Evolutionary conservation across 495 filamentous ascomycete genomes (phyloP).

Genomic region (Aspergillus incahuasiensis): DNA sequence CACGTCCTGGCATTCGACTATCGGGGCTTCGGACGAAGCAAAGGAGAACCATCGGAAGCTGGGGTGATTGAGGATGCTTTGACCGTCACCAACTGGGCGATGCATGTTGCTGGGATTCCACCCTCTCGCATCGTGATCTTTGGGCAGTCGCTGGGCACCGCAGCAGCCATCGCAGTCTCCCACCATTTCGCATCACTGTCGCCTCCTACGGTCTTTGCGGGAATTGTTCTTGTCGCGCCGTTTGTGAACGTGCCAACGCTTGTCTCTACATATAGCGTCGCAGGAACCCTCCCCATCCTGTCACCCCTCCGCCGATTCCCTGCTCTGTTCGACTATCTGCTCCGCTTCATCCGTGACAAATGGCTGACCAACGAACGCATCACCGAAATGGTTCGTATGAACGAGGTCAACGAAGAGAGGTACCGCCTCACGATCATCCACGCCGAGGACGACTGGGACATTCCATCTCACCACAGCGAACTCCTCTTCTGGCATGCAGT

Average conservation of each 20-base stretch:
- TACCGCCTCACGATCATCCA: conserved; percentile 31
- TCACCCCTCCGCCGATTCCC: conserved; percentile 39
- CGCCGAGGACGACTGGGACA: conserved; percentile 37
- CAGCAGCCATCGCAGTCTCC: conserved; percentile 59
- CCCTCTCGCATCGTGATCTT: conserved; percentile 66
- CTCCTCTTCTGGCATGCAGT: conserved; percentile 42
- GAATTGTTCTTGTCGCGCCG: conserved; percentile 29
- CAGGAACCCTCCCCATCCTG: conserved; percentile 40
- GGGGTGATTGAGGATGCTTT: conserved; percentile 68
- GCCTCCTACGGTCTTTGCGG: conserved; percentile 27
- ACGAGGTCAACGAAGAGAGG: conserved; percentile 23
- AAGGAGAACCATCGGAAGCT: conserved; percentile 63
- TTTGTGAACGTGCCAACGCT: conserved; percentile 40
- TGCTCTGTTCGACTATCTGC: conserved; percentile 32
- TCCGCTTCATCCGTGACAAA: conserved; percentile 37
- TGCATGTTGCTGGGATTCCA: conserved; percentile 56
- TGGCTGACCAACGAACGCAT: conserved; percentile 44
- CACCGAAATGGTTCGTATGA: conserved; percentile 22
- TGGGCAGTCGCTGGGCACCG: conserved; percentile 76
- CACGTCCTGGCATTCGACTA: conserved; percentile 67
- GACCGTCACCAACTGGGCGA: conserved; percentile 61
- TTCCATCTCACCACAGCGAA: conserved; percentile 37
- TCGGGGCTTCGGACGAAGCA: conserved; percentile 57
- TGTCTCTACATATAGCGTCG: conserved; percentile 42
- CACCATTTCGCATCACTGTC: conserved; percentile 49